Evolutionary conservation across 2,329 filamentous ascomycete species (phyloP), one percentile per base, ranked within the genome.

Genomic region (Diaporthe batatas): DNA sequence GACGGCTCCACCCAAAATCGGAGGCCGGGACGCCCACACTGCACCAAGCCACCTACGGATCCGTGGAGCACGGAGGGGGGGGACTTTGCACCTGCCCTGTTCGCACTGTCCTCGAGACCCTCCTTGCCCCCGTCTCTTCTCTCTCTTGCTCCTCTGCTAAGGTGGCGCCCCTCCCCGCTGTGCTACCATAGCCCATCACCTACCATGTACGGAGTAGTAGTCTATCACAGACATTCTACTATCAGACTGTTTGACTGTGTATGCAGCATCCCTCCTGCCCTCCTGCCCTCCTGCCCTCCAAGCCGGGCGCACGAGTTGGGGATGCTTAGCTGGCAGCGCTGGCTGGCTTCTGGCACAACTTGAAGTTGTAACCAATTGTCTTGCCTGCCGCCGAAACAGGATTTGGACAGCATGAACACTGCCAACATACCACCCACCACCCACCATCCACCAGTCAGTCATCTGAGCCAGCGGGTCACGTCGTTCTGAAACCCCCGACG

Each of bases 101-200:
- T 72, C 71, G 71, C 71, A 72, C 71, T 72, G 71, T 72, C 64
- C 39, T 2, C 36, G 71, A 44, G 59, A 72, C 64, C n/a, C 69
- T 29, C 14, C 36, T 11, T n/a, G n/a, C n/a, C n/a, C n/a, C n/a
- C n/a, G n/a, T 8, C 18, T 12, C 8, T 51, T 6, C 23, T 29
- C n/a, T 39, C 49, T 51, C n/a, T 51, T 12, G 11, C 23, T 44
- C 51, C 29, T 14, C 29, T 23, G 18, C 49, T 23, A 16, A n/a
- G 25, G 8, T n/a, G 1, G n/a, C 29, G 14, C 51, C 14, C n/a
- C 51, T 18, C 51, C 23, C 36, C 36, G 51, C 23, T 10, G 39
- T 51, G 23, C 47, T 12, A 23, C n/a, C 47, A 11, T 42, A 42
- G 16, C 14, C 39, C 39, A 18, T 42, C 14, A 42, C 39, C 44